Evolutionary conservation across 148 eudicot genomes (phyloP), one percentile per base, ranked within the genome.

Genomic region (Salicornia ramosissima): DNA sequence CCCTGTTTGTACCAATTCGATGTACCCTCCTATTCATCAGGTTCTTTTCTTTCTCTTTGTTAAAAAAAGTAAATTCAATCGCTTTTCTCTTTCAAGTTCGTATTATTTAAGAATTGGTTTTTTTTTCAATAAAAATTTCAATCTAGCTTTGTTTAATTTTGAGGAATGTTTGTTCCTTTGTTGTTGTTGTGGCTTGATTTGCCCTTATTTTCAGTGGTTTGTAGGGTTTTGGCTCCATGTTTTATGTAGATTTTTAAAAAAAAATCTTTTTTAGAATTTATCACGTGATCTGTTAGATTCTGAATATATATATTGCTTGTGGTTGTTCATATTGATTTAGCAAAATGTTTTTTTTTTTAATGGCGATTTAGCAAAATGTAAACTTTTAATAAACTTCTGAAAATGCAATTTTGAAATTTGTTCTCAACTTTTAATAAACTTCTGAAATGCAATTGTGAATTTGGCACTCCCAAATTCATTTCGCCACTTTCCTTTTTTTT

Each of bases 21-120:
- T 92, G 97, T 88, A 90, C 83, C 97, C 97, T 76, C 97, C 97
- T 10, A 90, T 92, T 71, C 97, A 92, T 62, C 97, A 92, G 97
- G 97, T 92, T 69, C 72, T 59, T 43, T 68, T 56, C 56, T n/a
- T 30, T n/a, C 33, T 11, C 3, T 26, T 31, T 50, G 11, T 18
- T 10, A 36, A 36, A n/a, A n/a, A n/a, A n/a, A n/a, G n/a, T n/a
- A n/a, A n/a, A n/a, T 36, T 3, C 8, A 8, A 2, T 15, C 8
- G 47, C 19, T 28, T 30, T 29, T 71, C 50, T n/a, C 43, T 28
- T 50, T 53, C 5, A 53, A 22, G 61, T 57, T 26, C 14, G 21
- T 6, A 19, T 74, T 6, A 55, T 25, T 30, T 52, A 18, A 14
- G 0, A 2, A 8, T n/a, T 26, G 63, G 45, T 28, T 40, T 55